phyloP scores from a whole-genome alignment of 148 eudicot genomes.

The Silene latifolia region DNA sequence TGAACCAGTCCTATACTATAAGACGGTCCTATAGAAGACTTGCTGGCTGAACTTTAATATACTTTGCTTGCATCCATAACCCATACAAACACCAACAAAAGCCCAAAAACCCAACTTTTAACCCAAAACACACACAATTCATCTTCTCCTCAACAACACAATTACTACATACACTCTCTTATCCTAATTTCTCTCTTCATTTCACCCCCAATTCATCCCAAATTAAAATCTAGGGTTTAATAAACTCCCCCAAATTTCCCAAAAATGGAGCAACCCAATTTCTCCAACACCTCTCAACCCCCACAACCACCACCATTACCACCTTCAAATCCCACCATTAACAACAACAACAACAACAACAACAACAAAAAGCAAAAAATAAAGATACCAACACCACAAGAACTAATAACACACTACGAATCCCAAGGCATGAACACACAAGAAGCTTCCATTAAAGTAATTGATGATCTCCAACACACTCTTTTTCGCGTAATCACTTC shows the following conservation, averaged over 20 bases:
- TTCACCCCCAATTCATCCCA: not conserved
- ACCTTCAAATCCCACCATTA: not conserved
- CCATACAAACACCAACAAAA: too few relatives aligned
- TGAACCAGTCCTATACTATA: too few relatives aligned
- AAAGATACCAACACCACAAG: slow-evolving; percentile 54
- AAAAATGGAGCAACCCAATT: slow-evolving; percentile 31
- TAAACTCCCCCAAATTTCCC: not conserved
- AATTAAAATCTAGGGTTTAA: slow-evolving; percentile 5
- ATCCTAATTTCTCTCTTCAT: not conserved
- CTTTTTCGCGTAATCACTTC: slow-evolving; percentile 36
- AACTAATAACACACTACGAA: slow-evolving; percentile 63
- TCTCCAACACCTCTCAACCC: slow-evolving; percentile 5
- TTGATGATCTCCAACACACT: slow-evolving; percentile 64
- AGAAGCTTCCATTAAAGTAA: slow-evolving; percentile 68
- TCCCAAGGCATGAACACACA: slow-evolving; percentile 51
- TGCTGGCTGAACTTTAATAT: too few relatives aligned
- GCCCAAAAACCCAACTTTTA: too few relatives aligned
- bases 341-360: not conserved
- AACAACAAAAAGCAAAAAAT: slow-evolving; percentile 21
- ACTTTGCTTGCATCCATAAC: too few relatives aligned
- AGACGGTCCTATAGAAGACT: too few relatives aligned
- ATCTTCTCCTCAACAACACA: too few relatives aligned
- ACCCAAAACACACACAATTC: too few relatives aligned
- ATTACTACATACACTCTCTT: too few relatives aligned
- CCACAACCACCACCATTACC: slow-evolving; percentile 10